Conservation (phyloP, 2,329 filamentous ascomycete species). For the Dothideomycetidae sp. region DNA sequence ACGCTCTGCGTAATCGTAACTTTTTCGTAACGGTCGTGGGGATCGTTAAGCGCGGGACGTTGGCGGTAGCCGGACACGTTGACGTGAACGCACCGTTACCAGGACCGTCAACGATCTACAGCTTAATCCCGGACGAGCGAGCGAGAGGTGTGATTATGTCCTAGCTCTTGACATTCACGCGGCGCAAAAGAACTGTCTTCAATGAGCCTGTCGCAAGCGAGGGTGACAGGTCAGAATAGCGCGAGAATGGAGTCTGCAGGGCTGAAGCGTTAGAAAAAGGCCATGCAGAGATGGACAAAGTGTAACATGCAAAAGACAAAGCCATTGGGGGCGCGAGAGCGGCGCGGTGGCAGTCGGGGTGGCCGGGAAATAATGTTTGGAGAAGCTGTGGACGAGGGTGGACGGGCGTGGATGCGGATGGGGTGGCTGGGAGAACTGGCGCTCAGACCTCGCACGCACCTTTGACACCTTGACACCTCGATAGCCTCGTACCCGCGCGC, state of each 20-base stretch:
- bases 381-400: no score
- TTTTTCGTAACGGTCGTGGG: conserved; percentile 39
- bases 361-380: conserved; percentile 4
- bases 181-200: not conserved
- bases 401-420: no score
- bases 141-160: not conserved
- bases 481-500: no score
- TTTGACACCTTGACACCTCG: not conserved
- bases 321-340: not conserved
- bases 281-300: conserved; percentile 6
- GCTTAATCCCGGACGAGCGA: not conserved
- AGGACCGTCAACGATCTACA: conserved; percentile 1
- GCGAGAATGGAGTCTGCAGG: conserved; percentile 1
- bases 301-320: conserved; percentile 2
- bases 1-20: conserved; percentile 30
- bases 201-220: no score
- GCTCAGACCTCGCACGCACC: not conserved
- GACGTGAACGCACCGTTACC: conserved; percentile 5
- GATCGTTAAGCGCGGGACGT: conserved; percentile 27
- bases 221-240: no score
- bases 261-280: not conserved
- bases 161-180: conserved; percentile 7
- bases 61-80: conserved; percentile 7
- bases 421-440: not conserved
- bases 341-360: conserved; percentile 5